phyloP scores from a whole-genome alignment of 805 yeast species.

The Teunomyces kruisii region DNA sequence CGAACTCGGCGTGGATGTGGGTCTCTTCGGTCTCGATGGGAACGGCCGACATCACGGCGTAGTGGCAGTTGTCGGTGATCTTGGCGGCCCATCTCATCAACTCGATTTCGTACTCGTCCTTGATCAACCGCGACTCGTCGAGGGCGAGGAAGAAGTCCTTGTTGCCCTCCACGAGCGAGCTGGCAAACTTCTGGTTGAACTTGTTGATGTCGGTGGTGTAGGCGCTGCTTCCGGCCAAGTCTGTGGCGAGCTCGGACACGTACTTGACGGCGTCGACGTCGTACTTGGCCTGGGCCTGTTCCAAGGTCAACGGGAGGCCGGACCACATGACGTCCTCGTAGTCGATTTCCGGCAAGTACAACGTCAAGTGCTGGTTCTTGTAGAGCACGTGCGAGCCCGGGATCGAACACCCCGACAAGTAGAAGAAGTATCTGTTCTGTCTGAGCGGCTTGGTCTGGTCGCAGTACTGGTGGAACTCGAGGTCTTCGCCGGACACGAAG shows the following conservation, averaged over 20 bases:
- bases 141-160: constrained; percentile 61
- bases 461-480: constrained; percentile 65
- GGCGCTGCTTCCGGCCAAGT: constrained; percentile 23
- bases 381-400: constrained; percentile 75
- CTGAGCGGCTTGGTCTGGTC: constrained; percentile 79
- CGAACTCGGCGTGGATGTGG: constrained; percentile 93
- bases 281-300: constrained; percentile 61
- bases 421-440: constrained; percentile 89
- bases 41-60: constrained; percentile 88
- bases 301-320: constrained; percentile 73
- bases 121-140: constrained; percentile 83
- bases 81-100: constrained; percentile 77
- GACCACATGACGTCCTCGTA: constrained; percentile 95
- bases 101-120: constrained; percentile 78
- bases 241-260: constrained; percentile 46
- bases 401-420: constrained; percentile 77
- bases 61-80: constrained; percentile 85
- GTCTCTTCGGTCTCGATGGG: constrained; percentile 87
- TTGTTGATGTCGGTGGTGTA: constrained; percentile 57
- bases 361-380: constrained; percentile 48
- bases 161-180: constrained; percentile 44
- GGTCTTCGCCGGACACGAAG: constrained; percentile 61
- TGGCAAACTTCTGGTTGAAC: constrained; percentile 36
- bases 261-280: constrained; percentile 85
- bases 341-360: constrained; percentile 83